phyloP scores from a whole-genome alignment of 257 asterid genomes.

The Fraxinus pennsylvanica region DNA sequence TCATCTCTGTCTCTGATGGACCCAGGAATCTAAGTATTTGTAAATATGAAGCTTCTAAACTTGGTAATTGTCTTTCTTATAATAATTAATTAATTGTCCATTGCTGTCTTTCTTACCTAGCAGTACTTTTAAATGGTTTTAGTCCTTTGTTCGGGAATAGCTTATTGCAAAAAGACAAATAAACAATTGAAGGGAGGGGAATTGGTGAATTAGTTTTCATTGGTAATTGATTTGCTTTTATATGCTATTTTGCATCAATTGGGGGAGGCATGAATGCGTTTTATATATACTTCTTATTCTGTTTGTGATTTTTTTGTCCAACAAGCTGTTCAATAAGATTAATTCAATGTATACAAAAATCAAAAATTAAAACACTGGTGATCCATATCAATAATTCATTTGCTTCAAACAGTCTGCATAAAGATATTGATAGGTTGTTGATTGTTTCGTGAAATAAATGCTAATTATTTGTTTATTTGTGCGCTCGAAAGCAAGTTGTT shows the following conservation, averaged over 20 bases:
- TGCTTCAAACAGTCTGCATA: too few relatives aligned
- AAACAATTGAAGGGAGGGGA: background rate
- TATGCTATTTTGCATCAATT: background rate
- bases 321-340: too few relatives aligned
- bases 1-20: background rate
- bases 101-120: background rate
- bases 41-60: background rate
- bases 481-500: too few relatives aligned
- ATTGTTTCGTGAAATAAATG: too few relatives aligned
- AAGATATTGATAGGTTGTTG: too few relatives aligned
- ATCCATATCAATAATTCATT: too few relatives aligned
- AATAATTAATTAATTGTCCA: background rate
- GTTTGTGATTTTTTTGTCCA: slow-evolving; percentile 5
- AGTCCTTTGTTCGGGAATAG: background rate
- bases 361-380: too few relatives aligned
- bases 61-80: background rate
- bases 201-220: background rate
- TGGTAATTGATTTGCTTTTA: background rate
- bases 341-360: too few relatives aligned
- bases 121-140: background rate
- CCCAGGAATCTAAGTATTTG: background rate
- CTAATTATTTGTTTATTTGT: too few relatives aligned
- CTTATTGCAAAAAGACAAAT: background rate
- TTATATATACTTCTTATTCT: background rate
- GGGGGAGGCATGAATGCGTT: background rate